Evolutionary conservation across 768 basidiomycete genomes (phyloP).

Genomic region (Astraeus odoratus): DNA sequence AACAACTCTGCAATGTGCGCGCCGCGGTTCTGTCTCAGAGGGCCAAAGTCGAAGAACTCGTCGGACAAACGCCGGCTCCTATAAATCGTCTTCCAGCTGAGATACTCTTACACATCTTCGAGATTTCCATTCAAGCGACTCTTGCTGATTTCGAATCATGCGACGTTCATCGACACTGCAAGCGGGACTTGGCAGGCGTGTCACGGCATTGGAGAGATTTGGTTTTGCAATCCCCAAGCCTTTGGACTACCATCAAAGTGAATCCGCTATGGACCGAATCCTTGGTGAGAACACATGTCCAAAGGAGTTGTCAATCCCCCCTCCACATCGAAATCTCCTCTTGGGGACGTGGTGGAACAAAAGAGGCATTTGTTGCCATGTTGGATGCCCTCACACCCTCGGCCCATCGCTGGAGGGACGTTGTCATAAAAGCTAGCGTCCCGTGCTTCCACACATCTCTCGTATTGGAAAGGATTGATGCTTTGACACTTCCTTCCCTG

Average conservation of each 20-base stretch:
- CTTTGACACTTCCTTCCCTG: neutral
- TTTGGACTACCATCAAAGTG: neutral
- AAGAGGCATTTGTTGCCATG: neutral
- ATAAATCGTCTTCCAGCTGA: neutral
- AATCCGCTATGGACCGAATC: neutral
- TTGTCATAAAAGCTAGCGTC: neutral
- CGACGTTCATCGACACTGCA: neutral
- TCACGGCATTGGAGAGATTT: neutral
- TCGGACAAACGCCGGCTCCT: neutral
- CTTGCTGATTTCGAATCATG: neutral
- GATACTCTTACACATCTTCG: neutral
- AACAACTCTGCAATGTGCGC: neutral
- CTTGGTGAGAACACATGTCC: neutral
- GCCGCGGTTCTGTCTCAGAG: neutral
- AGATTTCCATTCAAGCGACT: neutral
- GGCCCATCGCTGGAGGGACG: neutral
- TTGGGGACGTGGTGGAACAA: neutral
- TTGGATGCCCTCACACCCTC: neutral
- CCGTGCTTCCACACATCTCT: neutral
- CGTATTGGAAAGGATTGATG: neutral
- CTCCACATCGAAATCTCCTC: neutral
- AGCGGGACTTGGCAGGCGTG: neutral
- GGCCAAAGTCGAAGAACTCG: neutral
- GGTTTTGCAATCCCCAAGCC: neutral
- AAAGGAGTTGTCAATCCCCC: neutral